These are phyloP conservation scores for Silene vulgaris DNA, from an alignment of 179 eudicot genomes.

Conservation along the genomic window DNA sequence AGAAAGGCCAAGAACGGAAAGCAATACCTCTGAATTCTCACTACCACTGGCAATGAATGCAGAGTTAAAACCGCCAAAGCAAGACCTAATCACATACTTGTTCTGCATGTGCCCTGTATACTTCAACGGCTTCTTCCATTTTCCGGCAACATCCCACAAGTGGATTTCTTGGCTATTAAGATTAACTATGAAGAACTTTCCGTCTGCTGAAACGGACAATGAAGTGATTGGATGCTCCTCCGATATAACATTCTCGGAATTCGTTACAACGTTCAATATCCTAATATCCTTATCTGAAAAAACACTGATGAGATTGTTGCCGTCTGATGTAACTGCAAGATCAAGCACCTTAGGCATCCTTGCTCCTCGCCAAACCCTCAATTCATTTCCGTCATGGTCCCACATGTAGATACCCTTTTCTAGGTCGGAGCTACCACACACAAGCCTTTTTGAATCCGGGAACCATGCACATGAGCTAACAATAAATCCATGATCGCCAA, in stretches of 20 bases:
- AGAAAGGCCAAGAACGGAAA: conserved; percentile 14
- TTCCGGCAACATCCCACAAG: conserved; percentile 77
- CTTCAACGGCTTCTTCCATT: conserved; percentile 56
- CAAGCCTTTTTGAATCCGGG: conserved; percentile 76
- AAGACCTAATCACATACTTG: conserved; percentile 79
- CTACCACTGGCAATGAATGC: conserved; percentile 89
- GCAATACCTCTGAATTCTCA: conserved; percentile 73
- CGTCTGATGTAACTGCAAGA: conserved; percentile 83
- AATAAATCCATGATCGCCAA: conserved; percentile 51
- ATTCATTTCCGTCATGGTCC: conserved; percentile 82
- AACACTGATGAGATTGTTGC: conserved; percentile 63
- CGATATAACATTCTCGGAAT: conserved; percentile 57
- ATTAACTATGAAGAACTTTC: conserved; percentile 64
- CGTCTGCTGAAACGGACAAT: conserved; percentile 65
- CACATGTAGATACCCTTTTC: conserved; percentile 87
- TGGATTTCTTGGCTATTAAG: conserved; percentile 94
- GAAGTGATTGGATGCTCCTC: conserved; percentile 80
- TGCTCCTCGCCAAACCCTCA: conserved; percentile 78
- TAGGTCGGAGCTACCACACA: conserved; percentile 80
- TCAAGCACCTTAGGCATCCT: conserved; percentile 88
- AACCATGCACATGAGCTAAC: conserved; percentile 97
- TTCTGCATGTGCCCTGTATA: conserved; percentile 77
- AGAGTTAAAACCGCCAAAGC: conserved; percentile 78
- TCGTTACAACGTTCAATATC: conserved; percentile 53
- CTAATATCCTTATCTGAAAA: conserved; percentile 70